These are phyloP conservation scores for Reticulascus tulasneorum DNA, from an alignment of 2,329 filamentous ascomycete species.

Conservation along the genomic window DNA sequence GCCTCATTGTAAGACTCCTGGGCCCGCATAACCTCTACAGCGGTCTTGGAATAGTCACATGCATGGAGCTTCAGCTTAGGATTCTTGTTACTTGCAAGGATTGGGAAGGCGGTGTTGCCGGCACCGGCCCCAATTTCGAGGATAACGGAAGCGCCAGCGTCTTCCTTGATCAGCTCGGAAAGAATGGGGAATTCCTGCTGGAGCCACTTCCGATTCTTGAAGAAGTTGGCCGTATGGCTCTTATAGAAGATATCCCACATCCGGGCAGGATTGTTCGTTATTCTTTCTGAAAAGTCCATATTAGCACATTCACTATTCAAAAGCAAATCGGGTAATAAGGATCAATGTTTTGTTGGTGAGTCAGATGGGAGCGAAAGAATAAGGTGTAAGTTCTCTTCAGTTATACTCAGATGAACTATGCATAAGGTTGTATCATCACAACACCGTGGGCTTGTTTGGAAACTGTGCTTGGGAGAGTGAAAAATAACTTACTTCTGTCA, in stretches of 20 bases:
- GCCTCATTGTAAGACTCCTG: constrained; percentile 71
- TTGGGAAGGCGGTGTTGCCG: constrained; percentile 93
- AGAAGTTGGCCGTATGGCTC: constrained; percentile 96
- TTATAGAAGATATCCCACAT: constrained; percentile 99
- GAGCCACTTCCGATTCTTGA: constrained; percentile 98
- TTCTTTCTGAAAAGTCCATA: constrained; percentile 55
- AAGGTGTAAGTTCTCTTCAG: constrained; percentile 52
- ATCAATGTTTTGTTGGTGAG: constrained; percentile 21
- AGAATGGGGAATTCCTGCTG: constrained; percentile 92
- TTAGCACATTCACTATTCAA: constrained; percentile 31
- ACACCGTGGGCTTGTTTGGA: constrained; percentile 20
- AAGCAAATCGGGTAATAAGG: constrained; percentile 9
- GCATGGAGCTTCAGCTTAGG: constrained; percentile 78
- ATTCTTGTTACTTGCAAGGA: constrained; percentile 82
- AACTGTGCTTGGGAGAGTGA: too few relatives aligned
- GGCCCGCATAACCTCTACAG: constrained; percentile 84
- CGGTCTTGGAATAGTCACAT: constrained; percentile 93
- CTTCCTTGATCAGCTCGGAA: constrained; percentile 66
- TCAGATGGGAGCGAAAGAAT: constrained; percentile 77
- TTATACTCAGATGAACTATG: constrained; percentile 58
- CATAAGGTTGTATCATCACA: constrained; percentile 30
- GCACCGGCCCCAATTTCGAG: constrained; percentile 93
- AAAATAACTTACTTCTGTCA: constrained; percentile 66
- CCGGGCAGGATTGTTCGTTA: constrained; percentile 85
- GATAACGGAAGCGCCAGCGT: constrained; percentile 65